phyloP scores from a whole-genome alignment of 805 yeast species.

The Metschnikowia henanensis region DNA sequence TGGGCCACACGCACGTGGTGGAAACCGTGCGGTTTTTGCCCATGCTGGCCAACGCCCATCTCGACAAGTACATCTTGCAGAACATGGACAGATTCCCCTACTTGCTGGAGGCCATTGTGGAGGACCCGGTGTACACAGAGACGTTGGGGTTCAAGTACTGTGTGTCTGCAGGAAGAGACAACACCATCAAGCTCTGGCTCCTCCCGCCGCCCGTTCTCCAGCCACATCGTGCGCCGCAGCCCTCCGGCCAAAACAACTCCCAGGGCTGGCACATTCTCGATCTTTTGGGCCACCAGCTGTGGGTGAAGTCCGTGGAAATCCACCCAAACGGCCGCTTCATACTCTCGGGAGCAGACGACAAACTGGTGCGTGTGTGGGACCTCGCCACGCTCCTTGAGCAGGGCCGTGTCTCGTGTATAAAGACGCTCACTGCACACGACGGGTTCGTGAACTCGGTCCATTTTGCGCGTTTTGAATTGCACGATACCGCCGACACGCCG shows the following conservation, averaged over 20 bases:
- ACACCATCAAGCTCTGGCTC: conserved; percentile 71
- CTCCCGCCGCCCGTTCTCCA: conserved; percentile 64
- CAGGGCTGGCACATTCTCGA: conserved; percentile 60
- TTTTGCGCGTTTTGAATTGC: conserved; percentile 47
- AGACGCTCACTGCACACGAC: conserved; percentile 61
- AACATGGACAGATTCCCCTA: conserved; percentile 31
- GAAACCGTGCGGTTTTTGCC: conserved; percentile 76
- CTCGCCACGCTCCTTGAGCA: conserved; percentile 38
- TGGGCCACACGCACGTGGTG: conserved; percentile 83
- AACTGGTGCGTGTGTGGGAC: conserved; percentile 77
- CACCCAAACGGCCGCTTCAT: conserved; percentile 78
- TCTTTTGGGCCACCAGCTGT: conserved; percentile 75
- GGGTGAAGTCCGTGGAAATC: conserved; percentile 71
- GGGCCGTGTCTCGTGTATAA: conserved; percentile 45
- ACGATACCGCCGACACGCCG: conserved; percentile 15
- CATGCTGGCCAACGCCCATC: conserved; percentile 38
- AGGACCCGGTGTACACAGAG: conserved; percentile 27
- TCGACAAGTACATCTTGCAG: conserved; percentile 46
- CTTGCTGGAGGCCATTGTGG: conserved; percentile 31
- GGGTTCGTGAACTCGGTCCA: conserved; percentile 69
- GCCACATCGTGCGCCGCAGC: conserved; percentile 56
- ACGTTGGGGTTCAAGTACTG: conserved; percentile 66
- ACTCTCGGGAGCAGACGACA: conserved; percentile 78
- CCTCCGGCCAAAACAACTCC: conserved; percentile 50
- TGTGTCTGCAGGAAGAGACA: conserved; percentile 80